Conservation (phyloP, 2,329 filamentous ascomycete species). For the Phialophora chinensis region DNA sequence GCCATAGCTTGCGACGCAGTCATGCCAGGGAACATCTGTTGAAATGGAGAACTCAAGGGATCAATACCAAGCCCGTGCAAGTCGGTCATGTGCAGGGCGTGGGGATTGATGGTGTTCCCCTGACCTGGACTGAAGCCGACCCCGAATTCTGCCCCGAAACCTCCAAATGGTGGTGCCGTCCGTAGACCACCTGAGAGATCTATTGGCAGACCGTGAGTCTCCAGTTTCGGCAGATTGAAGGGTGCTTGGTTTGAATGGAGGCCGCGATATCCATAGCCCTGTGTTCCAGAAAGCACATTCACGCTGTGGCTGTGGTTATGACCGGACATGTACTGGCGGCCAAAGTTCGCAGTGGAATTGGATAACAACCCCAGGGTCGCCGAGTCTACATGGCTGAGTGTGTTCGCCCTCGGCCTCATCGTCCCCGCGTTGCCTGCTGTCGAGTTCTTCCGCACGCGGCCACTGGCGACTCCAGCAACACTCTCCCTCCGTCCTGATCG, state of each 20-base stretch:
- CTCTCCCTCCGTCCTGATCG: conserved; percentile 86
- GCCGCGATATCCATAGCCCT: conserved; percentile 69
- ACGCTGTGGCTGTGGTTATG: conserved; percentile 78
- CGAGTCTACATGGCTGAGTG: conserved; percentile 90
- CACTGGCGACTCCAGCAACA: conserved; percentile 69
- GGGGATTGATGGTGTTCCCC: conserved; percentile 67
- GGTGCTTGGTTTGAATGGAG: conserved; percentile 73
- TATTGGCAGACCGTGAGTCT: conserved; percentile 74
- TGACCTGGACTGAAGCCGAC: conserved; percentile 59
- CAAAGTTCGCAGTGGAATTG: conserved; percentile 49
- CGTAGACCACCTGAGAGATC: conserved; percentile 72
- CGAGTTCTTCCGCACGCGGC: conserved; percentile 89
- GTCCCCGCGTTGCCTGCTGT: conserved; percentile 66
- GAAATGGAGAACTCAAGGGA: conserved; percentile 50
- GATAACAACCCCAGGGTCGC: conserved; percentile 74
- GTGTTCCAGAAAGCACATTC: conserved; percentile 63
- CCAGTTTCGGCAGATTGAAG: conserved; percentile 78
- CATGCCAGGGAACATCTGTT: conserved; percentile 60
- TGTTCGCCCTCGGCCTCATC: conserved; percentile 91
- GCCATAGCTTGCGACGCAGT: conserved; percentile 62
- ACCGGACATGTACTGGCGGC: conserved; percentile 55
- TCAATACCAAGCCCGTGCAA: conserved; percentile 60
- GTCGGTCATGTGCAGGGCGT: conserved; percentile 80
- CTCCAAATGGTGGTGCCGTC: conserved; percentile 77
- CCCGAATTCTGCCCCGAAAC: conserved; percentile 69